These are phyloP conservation scores for Boletus bicolor DNA, from an alignment of 768 basidiomycete species.

Conservation along the genomic window DNA sequence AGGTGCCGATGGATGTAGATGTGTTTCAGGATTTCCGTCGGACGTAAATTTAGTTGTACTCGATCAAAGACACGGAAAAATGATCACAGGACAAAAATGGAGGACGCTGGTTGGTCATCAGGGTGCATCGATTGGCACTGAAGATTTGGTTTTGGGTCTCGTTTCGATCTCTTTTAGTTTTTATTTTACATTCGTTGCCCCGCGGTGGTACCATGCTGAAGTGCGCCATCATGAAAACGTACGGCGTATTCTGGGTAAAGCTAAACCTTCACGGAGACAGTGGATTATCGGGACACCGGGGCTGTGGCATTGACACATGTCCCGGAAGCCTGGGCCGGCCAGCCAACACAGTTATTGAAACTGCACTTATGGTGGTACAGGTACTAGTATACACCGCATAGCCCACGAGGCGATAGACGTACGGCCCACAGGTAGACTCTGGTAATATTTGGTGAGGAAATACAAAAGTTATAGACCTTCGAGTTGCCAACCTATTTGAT, in stretches of 20 bases:
- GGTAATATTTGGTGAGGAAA: too few species aligned
- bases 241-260: neutral
- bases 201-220: neutral
- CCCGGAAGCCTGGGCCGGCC: neutral
- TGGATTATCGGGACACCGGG: neutral
- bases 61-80: slow-evolving; percentile 1
- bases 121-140: neutral
- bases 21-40: neutral
- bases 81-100: neutral
- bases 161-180: neutral
- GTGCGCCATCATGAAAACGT: neutral
- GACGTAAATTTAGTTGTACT: neutral
- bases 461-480: too few species aligned
- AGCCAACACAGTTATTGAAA: too few species aligned
- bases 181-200: neutral
- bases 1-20: neutral
- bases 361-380: too few species aligned
- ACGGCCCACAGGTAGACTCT: too few species aligned
- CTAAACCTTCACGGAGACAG: slow-evolving; percentile 1
- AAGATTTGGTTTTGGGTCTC: neutral
- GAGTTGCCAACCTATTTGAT: too few species aligned
- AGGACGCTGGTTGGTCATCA: neutral
- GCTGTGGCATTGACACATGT: neutral
- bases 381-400: too few species aligned
- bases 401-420: too few species aligned